Evolutionary conservation across 2,329 filamentous ascomycete species (phyloP).

Genomic region (Apiospora sp.): DNA sequence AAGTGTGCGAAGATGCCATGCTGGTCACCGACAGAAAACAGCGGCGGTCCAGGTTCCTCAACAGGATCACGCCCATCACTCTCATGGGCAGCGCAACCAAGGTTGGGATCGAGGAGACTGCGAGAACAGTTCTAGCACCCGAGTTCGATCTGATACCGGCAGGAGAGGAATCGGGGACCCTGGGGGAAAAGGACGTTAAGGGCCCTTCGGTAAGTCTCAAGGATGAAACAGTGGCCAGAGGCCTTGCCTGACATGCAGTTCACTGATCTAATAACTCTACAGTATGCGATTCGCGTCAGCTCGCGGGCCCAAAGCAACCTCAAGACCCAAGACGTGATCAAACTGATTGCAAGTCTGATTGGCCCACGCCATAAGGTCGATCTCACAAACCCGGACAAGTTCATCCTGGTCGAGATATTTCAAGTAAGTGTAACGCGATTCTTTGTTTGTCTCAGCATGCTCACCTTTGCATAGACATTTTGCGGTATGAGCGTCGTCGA

Average conservation of each 20-base stretch:
- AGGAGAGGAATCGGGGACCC: slow-evolving; percentile 32
- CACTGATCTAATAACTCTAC: slow-evolving; percentile 21
- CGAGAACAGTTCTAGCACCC: slow-evolving; percentile 66
- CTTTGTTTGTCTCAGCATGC: slow-evolving; percentile 23
- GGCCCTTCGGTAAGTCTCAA: slow-evolving; percentile 52
- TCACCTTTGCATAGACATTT: slow-evolving; percentile 61
- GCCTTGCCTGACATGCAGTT: neutral
- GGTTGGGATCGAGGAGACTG: slow-evolving; percentile 71
- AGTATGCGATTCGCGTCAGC: slow-evolving; percentile 88
- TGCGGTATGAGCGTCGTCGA: slow-evolving; percentile 83
- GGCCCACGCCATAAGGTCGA: slow-evolving; percentile 77
- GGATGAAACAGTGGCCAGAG: neutral
- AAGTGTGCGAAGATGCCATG: slow-evolving; percentile 64
- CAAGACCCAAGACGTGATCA: slow-evolving; percentile 74
- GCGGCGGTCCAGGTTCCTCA: slow-evolving; percentile 64
- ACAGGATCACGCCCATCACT: slow-evolving; percentile 63
- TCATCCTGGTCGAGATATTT: slow-evolving; percentile 82
- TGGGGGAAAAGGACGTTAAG: slow-evolving; percentile 27
- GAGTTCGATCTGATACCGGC: slow-evolving; percentile 62
- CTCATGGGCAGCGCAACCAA: slow-evolving; percentile 69
- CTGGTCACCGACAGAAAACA: slow-evolving; percentile 49
- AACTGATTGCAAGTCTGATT: slow-evolving; percentile 71
- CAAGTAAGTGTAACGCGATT: slow-evolving; percentile 63
- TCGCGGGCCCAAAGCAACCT: slow-evolving; percentile 77
- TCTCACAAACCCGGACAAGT: slow-evolving; percentile 78